These are phyloP conservation scores for Dendrocalamus sinicus DNA, from an alignment of 176 grass and related monocot species.

Conservation along the genomic window DNA sequence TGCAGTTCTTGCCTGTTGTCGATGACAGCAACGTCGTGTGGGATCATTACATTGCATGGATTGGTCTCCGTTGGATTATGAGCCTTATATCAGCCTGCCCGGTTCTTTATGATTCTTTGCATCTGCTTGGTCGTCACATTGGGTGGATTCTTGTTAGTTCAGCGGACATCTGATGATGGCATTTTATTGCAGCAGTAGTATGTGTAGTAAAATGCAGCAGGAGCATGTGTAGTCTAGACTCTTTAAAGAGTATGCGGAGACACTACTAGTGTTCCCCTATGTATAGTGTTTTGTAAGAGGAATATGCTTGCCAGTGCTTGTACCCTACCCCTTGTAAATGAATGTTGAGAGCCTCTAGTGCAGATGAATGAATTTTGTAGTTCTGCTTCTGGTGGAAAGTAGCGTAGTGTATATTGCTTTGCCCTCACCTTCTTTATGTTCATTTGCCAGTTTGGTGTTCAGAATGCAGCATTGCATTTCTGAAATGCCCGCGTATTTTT, in stretches of 20 bases:
- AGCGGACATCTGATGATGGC: neutral
- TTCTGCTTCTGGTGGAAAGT: too few species aligned
- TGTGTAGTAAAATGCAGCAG: too few species aligned
- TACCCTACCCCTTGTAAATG: neutral
- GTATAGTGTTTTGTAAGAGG: conserved; percentile 27
- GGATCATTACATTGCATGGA: conserved; percentile 89
- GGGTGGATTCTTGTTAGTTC: conserved; percentile 1
- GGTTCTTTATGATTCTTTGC: conserved; percentile 22
- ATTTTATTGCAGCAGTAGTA: neutral
- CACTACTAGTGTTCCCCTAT: neutral
- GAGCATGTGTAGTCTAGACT: neutral
- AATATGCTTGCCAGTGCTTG: neutral
- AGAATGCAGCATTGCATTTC: too few species aligned
- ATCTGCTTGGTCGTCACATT: conserved; percentile 13
- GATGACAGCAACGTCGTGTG: conserved; percentile 62
- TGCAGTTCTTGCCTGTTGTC: conserved; percentile 91
- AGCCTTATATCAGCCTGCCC: neutral
- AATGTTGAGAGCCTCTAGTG: neutral
- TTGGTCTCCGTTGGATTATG: conserved; percentile 82
- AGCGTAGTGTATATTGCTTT: too few species aligned
- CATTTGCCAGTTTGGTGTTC: too few species aligned
- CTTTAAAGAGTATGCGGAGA: neutral
- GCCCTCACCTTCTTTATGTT: too few species aligned
- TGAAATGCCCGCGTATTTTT: too few species aligned
- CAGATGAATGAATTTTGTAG: neutral